Evolutionary conservation across 805 yeast genomes (phyloP), one percentile per base, ranked within the genome.

Genomic region (Wickerhamiella galacta): DNA sequence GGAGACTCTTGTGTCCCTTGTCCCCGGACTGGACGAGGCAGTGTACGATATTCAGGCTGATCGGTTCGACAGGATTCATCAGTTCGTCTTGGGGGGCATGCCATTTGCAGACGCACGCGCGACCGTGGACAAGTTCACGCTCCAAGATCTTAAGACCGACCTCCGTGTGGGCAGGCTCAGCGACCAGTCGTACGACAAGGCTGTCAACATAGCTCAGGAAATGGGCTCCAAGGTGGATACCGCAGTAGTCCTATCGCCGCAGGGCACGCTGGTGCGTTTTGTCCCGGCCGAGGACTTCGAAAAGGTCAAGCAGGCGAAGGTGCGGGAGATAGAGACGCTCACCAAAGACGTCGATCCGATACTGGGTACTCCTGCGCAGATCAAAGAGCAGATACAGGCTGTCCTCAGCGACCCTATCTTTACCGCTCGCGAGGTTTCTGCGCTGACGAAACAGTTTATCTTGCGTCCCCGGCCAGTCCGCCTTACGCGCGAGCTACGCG

Each of bases 71-170:
- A 56, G 60, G 27, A 57, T 77, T 31, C 68, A 67, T 39, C 68
- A 68, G 33, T 67, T 62, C 39, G 44, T 73, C 34, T 63, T 63
- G 41, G 71, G 70, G 40, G 92, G 87, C n/a, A 61, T 66, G 40
- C 28, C 63, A 0, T 36, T 62, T 14, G 56, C 53, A 14, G 82
- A 72, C 36, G 75, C 93, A 2, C 64, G 64, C 43, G 59, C 57
- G 28, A 70, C 72, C 38, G 63, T 80, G 1, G 71, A 75, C 15
- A 63, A 56, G 45, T 66, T 69, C 44, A 51, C 47, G 24, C 28
- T 41, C 2, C 44, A 56, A 10, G 72, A 69, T 40, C 30, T 49
- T 5, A 43, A 42, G 3, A 34, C 71, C 9, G 64, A 64, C 6
- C 33, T 43, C 3, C 38, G 45, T 21, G 35, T 41, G 19, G 47